A percentile compares a stretch with the other conserved stretches of the same genome.
phyloP scores from a whole-genome alignment of 345 rosid genomes.

The Kernera saxatilis region DNA sequence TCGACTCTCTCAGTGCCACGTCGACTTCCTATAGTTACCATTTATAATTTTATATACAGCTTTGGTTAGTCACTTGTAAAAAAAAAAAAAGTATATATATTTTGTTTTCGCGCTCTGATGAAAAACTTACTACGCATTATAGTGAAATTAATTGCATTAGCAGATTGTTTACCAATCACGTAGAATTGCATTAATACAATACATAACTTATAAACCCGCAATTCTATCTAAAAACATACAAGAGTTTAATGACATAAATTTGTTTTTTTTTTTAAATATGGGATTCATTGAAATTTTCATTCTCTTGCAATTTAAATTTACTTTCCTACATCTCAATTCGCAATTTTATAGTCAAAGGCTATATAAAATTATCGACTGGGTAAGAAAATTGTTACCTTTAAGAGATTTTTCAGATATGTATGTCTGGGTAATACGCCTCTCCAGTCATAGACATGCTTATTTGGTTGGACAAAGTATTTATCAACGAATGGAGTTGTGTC shows the following conservation, averaged over 20 bases:
- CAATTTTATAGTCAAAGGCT: no score
- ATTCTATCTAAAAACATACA: not conserved
- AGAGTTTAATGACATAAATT: no score
- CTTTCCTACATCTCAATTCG: not conserved
- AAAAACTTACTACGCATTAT: not conserved
- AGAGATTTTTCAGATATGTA: slow-evolving; percentile 39
- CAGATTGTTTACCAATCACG: not conserved
- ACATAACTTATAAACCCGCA: not conserved
- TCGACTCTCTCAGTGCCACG: slow-evolving; percentile 36
- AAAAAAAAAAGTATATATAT: no score
- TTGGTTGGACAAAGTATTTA: slow-evolving; percentile 42
- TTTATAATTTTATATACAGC: not conserved
- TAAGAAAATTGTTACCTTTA: slow-evolving; percentile 28
- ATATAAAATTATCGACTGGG: not conserved
- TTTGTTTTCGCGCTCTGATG: not conserved
- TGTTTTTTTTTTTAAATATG: no score
- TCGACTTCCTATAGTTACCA: slow-evolving; percentile 11
- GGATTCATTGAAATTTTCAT: not conserved
- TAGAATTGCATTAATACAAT: not conserved
- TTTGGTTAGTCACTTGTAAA: not conserved
- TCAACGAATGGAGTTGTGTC: slow-evolving; percentile 62
- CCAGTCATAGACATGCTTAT: slow-evolving; percentile 52
- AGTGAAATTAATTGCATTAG: not conserved
- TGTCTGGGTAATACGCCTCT: slow-evolving; percentile 44
- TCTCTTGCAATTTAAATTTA: not conserved